These are phyloP conservation scores for Polygonum aviculare DNA, from an alignment of 148 eudicot genomes.

Conservation along the genomic window DNA sequence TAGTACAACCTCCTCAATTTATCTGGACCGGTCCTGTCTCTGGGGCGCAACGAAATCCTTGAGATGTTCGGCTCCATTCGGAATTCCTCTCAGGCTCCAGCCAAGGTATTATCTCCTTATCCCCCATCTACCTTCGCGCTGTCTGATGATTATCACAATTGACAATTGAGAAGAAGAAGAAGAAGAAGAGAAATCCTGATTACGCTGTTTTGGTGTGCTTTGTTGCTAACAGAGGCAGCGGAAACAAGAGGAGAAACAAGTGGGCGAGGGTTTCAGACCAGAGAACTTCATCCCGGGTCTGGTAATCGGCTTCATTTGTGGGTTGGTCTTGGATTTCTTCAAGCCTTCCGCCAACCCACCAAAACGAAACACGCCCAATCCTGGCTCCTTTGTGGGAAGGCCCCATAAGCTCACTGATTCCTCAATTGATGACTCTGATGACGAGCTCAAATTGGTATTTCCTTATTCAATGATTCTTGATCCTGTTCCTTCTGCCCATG, in stretches of 20 bases:
- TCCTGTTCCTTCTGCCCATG: neutral
- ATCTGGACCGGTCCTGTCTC: too few species aligned
- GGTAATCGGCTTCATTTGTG: slow-evolving; percentile 72
- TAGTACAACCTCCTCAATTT: too few species aligned
- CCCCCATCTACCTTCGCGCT: neutral
- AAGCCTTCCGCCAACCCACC: slow-evolving; percentile 32
- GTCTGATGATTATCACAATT: neutral
- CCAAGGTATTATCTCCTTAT: slow-evolving; percentile 27
- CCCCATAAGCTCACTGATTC: slow-evolving; percentile 18
- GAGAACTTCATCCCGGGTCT: slow-evolving; percentile 90
- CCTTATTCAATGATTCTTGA: neutral
- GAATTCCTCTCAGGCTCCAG: slow-evolving; percentile 29
- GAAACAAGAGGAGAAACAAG: slow-evolving; percentile 34
- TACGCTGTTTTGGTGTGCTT: neutral
- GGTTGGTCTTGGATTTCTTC: slow-evolving; percentile 63
- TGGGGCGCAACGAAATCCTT: neutral
- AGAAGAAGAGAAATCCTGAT: too few species aligned
- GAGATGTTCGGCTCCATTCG: slow-evolving; percentile 29
- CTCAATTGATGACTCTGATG: slow-evolving; percentile 19
- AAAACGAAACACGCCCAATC: slow-evolving; percentile 1
- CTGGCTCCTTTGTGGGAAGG: slow-evolving; percentile 13
- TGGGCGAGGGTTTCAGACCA: slow-evolving; percentile 66
- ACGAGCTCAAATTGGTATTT: slow-evolving; percentile 79
- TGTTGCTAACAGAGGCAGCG: slow-evolving; percentile 9
- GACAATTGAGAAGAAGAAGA: neutral